phyloP scores from a whole-genome alignment of 768 basidiomycete species.

The Tylopilus balloui region DNA sequence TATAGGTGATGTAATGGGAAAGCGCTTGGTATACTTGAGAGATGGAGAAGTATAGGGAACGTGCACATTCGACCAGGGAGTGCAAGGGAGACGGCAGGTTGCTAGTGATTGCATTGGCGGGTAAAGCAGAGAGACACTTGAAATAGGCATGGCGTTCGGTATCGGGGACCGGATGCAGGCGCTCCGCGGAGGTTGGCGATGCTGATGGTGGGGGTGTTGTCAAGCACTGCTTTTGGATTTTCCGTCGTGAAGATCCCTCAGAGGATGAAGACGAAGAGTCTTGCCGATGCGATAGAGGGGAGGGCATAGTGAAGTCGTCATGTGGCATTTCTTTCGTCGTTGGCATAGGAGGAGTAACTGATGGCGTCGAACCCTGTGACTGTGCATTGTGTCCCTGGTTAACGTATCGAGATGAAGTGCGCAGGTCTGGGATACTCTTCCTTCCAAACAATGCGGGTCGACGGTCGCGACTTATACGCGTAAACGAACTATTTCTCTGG shows the following conservation, averaged over 20 bases:
- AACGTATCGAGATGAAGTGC: constrained; percentile 44
- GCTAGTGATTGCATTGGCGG: constrained; percentile 53
- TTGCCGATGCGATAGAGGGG: constrained; percentile 40
- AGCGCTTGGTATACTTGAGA: constrained; percentile 89
- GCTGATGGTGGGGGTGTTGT: constrained; percentile 33
- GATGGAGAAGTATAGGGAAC: constrained; percentile 87
- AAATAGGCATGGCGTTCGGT: constrained; percentile 91
- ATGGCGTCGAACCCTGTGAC: constrained; percentile 23
- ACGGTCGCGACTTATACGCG: constrained; percentile 34
- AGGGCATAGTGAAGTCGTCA: constrained; percentile 36
- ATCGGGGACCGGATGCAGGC: constrained; percentile 46
- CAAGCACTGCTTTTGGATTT: constrained; percentile 19
- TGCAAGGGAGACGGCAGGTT: constrained; percentile 67
- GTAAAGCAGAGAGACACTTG: constrained; percentile 79
- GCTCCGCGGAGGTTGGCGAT: constrained; percentile 38
- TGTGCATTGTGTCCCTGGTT: constrained; percentile 21
- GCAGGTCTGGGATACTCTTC: constrained; percentile 85
- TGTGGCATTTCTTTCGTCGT: constrained; percentile 12
- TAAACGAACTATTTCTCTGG: constrained; percentile 50
- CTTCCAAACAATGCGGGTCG: constrained; percentile 48
- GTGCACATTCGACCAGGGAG: constrained; percentile 77
- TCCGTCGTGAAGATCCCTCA: constrained; percentile 24
- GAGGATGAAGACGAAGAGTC: constrained; percentile 43
- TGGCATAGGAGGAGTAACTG: constrained; percentile 3
- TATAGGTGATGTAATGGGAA: constrained; percentile 80